These are phyloP conservation scores for Wallacemonas collosoma DNA, from an alignment of 208 protist species.

Conservation along the genomic window DNA sequence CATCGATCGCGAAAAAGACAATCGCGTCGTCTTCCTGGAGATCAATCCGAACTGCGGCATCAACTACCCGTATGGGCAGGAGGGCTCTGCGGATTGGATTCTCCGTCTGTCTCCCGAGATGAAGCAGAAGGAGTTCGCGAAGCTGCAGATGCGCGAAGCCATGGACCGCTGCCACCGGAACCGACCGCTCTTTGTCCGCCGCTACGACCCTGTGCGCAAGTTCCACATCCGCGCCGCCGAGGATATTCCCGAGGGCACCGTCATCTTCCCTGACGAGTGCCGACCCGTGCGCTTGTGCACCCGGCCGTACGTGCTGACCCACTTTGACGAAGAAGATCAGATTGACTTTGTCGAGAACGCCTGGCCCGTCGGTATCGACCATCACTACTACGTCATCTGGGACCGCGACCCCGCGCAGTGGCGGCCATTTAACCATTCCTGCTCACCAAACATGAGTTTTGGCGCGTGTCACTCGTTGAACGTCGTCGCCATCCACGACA, in stretches of 20 bases:
- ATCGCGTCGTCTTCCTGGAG: slow-evolving; percentile 82
- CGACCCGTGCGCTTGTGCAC: slow-evolving; percentile 70
- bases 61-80: slow-evolving; percentile 87
- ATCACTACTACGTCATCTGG: slow-evolving; percentile 89
- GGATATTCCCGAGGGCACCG: slow-evolving; percentile 52
- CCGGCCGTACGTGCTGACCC: slow-evolving; percentile 60
- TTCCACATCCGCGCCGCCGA: slow-evolving; percentile 71
- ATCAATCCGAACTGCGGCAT: slow-evolving; percentile 93
- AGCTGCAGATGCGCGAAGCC: slow-evolving; percentile 77
- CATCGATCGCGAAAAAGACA: slow-evolving; percentile 55
- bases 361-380: slow-evolving; percentile 68
- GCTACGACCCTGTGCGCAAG: slow-evolving; percentile 52
- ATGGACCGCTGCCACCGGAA: slow-evolving; percentile 36
- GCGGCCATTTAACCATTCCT: slow-evolving; percentile 83
- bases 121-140: slow-evolving; percentile 82
- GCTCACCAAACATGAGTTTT: slow-evolving; percentile 83
- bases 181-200: slow-evolving; percentile 51
- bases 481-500: slow-evolving; percentile 69
- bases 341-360: slow-evolving; percentile 70
- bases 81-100: slow-evolving; percentile 90
- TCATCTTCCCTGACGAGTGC: slow-evolving; percentile 76
- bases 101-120: slow-evolving; percentile 62
- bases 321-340: slow-evolving; percentile 50
- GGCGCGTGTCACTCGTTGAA: slow-evolving; percentile 61
- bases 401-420: slow-evolving; percentile 68